phyloP scores from a whole-genome alignment of 441 rosid genomes.

The Euphorbia celastroides region DNA sequence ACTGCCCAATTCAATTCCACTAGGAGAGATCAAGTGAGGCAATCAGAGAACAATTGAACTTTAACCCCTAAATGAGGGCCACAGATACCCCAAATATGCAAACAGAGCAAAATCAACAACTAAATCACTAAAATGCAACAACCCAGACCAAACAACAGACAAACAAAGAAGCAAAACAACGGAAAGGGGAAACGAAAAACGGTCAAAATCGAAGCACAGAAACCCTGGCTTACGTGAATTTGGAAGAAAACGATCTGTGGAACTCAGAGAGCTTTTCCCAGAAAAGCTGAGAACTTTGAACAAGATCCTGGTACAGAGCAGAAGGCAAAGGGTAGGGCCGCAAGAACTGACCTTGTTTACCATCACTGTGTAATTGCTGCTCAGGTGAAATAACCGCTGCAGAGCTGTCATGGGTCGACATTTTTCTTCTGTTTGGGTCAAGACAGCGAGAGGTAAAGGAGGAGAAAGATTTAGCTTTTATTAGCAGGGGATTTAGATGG shows the following conservation, averaged over 20 bases:
- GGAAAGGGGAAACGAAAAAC: too few species aligned
- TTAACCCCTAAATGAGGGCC: not conserved
- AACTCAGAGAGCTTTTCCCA: constrained; percentile 60
- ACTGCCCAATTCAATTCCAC: not conserved
- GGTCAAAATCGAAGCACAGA: too few species aligned
- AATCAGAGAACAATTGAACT: not conserved
- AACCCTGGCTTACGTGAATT: constrained; percentile 43
- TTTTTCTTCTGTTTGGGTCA: constrained; percentile 22
- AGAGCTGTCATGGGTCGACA: constrained; percentile 33
- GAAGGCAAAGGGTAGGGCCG: constrained; percentile 43
- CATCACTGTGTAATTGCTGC: constrained; percentile 28
- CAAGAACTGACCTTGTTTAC: constrained; percentile 35
- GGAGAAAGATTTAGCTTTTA: not conserved
- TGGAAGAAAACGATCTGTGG: constrained; percentile 37
- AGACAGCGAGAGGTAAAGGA: constrained; percentile 15
- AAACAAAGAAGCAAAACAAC: constrained; percentile 5
- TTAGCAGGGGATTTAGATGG: not conserved
- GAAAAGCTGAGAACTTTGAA: constrained; percentile 58
- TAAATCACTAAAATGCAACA: not conserved
- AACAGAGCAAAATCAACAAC: not conserved
- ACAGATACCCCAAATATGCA: not conserved
- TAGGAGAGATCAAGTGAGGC: not conserved
- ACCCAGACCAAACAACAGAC: not conserved
- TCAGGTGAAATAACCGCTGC: constrained; percentile 32
- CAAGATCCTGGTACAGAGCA: constrained; percentile 49